Conservation (phyloP, 2,329 filamentous ascomycete species). For the Blastomyces gilchristii region DNA sequence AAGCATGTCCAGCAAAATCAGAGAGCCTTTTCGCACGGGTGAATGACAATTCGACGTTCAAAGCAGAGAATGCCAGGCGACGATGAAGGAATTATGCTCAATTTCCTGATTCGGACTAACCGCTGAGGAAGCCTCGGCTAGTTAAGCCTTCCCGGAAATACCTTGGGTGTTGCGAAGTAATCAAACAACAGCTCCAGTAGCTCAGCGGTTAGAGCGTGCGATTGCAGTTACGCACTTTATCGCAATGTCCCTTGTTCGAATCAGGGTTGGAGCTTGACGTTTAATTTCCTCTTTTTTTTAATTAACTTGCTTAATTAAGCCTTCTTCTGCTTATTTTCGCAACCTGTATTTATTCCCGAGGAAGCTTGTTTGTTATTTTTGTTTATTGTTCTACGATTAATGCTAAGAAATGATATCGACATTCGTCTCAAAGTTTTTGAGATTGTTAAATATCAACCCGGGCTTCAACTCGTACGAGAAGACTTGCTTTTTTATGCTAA, state of each 20-base stretch:
- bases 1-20: background rate
- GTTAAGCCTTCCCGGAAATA: background rate
- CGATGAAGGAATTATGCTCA: background rate
- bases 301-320: too few relatives aligned
- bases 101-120: background rate
- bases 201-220: constrained; percentile 9
- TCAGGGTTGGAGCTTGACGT: constrained; percentile 5
- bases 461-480: too few relatives aligned
- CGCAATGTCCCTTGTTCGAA: constrained; percentile 9
- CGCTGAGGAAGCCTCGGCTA: too few relatives aligned
- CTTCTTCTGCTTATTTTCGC: background rate
- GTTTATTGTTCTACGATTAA: too few relatives aligned
- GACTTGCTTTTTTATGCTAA: too few relatives aligned
- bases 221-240: constrained; percentile 2
- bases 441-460: too few relatives aligned
- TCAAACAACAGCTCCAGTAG: background rate
- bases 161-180: too few relatives aligned
- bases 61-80: background rate
- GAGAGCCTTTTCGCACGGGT: background rate
- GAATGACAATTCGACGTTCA: background rate
- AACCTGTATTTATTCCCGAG: background rate
- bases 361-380: background rate
- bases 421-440: too few relatives aligned
- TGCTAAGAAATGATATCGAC: too few relatives aligned
- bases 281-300: background rate